Conservation (phyloP, 768 basidiomycete genomes). For the Scleroderma citrinum region DNA sequence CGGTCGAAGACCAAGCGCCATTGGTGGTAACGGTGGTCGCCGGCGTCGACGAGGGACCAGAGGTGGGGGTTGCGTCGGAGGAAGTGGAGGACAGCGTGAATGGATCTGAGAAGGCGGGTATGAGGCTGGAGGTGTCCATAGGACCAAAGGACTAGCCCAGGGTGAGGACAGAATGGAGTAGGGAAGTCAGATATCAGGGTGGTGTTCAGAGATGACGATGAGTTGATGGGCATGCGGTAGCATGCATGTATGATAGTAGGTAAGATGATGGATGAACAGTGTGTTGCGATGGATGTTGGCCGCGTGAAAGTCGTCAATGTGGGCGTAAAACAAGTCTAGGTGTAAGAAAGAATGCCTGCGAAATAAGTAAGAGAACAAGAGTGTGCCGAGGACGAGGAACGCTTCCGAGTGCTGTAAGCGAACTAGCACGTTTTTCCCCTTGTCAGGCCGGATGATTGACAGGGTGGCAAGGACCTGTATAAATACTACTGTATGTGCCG, state of each 20-base stretch:
- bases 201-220: slow-evolving; percentile 16
- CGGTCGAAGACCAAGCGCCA: background rate
- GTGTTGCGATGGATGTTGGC: background rate
- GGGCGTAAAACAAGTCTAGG: slow-evolving; percentile 7
- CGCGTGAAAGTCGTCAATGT: slow-evolving; percentile 21
- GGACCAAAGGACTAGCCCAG: slow-evolving; percentile 9
- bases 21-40: background rate
- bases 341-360: slow-evolving; percentile 1
- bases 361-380: slow-evolving; percentile 8
- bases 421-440: slow-evolving; percentile 1
- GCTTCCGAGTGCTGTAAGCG: slow-evolving; percentile 2
- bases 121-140: background rate
- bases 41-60: slow-evolving; percentile 3
- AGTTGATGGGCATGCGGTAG: slow-evolving; percentile 22
- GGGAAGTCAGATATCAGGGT: slow-evolving; percentile 6
- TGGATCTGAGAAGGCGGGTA: background rate
- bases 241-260: slow-evolving; percentile 22
- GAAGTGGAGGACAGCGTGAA: background rate
- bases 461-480: background rate
- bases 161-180: slow-evolving; percentile 3
- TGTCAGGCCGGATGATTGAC: background rate
- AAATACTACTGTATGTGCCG: too few relatives aligned
- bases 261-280: slow-evolving; percentile 9
- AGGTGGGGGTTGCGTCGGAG: background rate
- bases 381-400: slow-evolving; percentile 8